These are phyloP conservation scores for Metschnikowia koreensis DNA, from an alignment of 805 yeast species.

Conservation along the genomic window DNA sequence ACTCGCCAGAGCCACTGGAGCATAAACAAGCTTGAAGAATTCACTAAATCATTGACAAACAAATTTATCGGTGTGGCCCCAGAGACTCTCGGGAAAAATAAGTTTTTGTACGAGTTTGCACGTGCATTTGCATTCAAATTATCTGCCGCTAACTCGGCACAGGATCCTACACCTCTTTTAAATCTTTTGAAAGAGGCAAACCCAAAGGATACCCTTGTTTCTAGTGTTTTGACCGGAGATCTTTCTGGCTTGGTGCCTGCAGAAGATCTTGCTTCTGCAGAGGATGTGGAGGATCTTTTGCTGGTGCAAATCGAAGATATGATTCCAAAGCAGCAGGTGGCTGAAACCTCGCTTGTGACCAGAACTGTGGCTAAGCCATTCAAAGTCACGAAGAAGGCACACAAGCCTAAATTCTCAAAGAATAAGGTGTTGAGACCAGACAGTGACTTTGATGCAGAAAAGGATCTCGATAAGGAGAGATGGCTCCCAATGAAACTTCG, in stretches of 20 bases:
- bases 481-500: constrained; percentile 91
- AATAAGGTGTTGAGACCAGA: constrained; percentile 15
- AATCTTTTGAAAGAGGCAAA: constrained; percentile 20
- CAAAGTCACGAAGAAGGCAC: constrained; percentile 26
- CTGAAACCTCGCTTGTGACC: not conserved
- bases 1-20: not conserved
- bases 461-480: constrained; percentile 58
- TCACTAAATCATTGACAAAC: constrained; percentile 3
- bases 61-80: constrained; percentile 6
- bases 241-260: constrained; percentile 20
- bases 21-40: constrained; percentile 2
- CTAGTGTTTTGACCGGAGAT: constrained; percentile 21
- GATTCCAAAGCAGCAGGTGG: constrained; percentile 8
- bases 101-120: constrained; percentile 25
- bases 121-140: constrained; percentile 33
- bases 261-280: constrained; percentile 18
- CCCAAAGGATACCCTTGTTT: constrained; percentile 26
- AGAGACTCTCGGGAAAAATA: constrained; percentile 13
- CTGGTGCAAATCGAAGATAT: constrained; percentile 28
- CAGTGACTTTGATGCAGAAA: constrained; percentile 12
- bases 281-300: constrained; percentile 32
- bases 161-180: constrained; percentile 21
- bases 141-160: constrained; percentile 18
- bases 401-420: constrained; percentile 19
- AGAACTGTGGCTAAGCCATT: not conserved